Conservation (phyloP, 192 early-diverging fungal genomes). For the Coemansia javaensis region DNA sequence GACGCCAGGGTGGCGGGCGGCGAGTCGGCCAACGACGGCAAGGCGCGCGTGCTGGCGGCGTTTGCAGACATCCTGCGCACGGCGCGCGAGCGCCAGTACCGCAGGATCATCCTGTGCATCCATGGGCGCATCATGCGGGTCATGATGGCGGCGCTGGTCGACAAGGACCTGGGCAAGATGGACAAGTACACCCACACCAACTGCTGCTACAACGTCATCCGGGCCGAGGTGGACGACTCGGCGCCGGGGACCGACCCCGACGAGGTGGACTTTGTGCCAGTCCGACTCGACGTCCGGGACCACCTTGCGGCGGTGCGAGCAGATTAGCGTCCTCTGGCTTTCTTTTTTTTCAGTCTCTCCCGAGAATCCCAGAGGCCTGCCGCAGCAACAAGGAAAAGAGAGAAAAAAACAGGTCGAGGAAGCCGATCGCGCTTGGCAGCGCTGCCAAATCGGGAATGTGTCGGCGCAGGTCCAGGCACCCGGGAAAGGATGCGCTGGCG, state of each 20-base stretch:
- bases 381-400: too few relatives aligned
- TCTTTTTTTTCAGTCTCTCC: too few relatives aligned
- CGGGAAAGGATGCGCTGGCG: too few relatives aligned
- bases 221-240: conserved; percentile 15
- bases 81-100: conserved; percentile 7
- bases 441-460: too few relatives aligned
- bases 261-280: conserved; percentile 18
- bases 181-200: conserved; percentile 29
- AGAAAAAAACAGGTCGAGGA: too few relatives aligned
- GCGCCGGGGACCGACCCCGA: conserved; percentile 5
- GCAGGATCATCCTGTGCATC: conserved; percentile 20
- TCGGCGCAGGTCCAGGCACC: too few relatives aligned
- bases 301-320: conserved; percentile 19
- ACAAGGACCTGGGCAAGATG: conserved; percentile 36
- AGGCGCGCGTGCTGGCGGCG: conserved; percentile 17
- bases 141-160: conserved; percentile 37
- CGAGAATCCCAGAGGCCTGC: too few relatives aligned
- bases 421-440: too few relatives aligned
- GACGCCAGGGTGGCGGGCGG: conserved; percentile 30
- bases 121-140: conserved; percentile 45
- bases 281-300: conserved; percentile 31
- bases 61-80: conserved; percentile 20
- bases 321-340: too few relatives aligned
- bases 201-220: conserved; percentile 40
- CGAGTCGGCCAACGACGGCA: conserved; percentile 40